Base-by-base conservation (phyloP, 179 eudicot species). In the Silene noctiflora region DNA sequence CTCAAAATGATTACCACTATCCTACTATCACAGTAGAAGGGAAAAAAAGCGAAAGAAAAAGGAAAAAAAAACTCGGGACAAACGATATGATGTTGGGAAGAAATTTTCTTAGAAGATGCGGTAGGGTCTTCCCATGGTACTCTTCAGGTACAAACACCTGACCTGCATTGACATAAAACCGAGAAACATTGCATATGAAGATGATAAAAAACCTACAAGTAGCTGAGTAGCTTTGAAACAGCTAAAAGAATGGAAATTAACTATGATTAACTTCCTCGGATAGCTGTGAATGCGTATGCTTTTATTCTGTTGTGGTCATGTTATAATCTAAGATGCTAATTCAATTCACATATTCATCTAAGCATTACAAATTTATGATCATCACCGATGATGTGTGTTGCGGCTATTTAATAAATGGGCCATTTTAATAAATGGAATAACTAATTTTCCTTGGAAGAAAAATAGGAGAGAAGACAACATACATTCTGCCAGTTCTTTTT, bases 401-500 rank as follows among this genome's bases (percentile, higher is more conserved):
- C n/a, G n/a, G n/a, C n/a, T n/a, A n/a, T n/a, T n/a, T n/a, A n/a
- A n/a, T n/a, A n/a, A n/a, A n/a, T n/a, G n/a, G n/a, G n/a, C n/a
- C n/a, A n/a, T n/a, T n/a, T n/a, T n/a, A n/a, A n/a, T 5, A 42
- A 42, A 42, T 42, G 48, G 48, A 42, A 42, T 10, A 42, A 35
- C 42, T 42, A 42, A 8, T 42, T 9, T 1, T 42, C 48, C 11
- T 9, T 8, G 48, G 13, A 42, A 42, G n/a, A 39, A 42, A 8
- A 17, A 14, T 16, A 53, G 19, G 17, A 3, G 59, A 53, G 6
- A 14, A 53, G 20, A 14, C 1, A 24, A 66, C 92, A 87, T 55
- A 92, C 97, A 69, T 92, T 92, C 79, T 90, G 97, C 97, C 97
- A 92, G 51, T 92, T 92, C 87, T 92, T 92, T 85, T 92, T 92